phyloP scores from a whole-genome alignment of 2,329 filamentous ascomycete genomes.

The Cladosporium sp. region DNA sequence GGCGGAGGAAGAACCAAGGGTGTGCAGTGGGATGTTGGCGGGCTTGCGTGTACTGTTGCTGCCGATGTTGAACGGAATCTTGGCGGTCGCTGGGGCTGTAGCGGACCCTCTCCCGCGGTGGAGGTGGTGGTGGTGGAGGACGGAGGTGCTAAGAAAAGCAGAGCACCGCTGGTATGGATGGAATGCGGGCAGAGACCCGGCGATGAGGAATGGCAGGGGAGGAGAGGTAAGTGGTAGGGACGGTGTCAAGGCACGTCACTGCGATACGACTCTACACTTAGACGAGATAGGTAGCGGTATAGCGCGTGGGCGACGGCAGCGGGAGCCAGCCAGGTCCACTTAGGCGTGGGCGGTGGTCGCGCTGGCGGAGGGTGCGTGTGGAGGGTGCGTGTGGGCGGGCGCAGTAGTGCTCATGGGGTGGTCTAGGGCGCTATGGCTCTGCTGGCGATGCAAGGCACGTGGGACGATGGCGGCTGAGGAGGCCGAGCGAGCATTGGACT shows the following conservation, averaged over 20 bases:
- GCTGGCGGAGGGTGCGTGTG: background rate
- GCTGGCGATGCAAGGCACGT: constrained; percentile 7
- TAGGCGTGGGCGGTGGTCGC: constrained; percentile 3
- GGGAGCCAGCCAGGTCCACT: background rate
- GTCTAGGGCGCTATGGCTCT: background rate
- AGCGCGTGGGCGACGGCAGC: background rate
- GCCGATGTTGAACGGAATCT: constrained; percentile 61
- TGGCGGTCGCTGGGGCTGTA: constrained; percentile 61
- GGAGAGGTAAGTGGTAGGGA: background rate
- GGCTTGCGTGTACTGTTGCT: constrained; percentile 61
- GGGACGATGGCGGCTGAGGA: background rate
- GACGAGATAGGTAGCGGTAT: background rate
- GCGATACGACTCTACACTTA: background rate
- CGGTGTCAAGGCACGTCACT: constrained; percentile 7
- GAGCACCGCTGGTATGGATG: constrained; percentile 9
- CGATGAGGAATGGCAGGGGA: constrained; percentile 7
- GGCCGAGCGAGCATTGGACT: constrained; percentile 1
- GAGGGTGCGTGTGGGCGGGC: constrained; percentile 8
- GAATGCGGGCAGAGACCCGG: constrained; percentile 10
- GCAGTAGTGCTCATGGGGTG: constrained; percentile 1
- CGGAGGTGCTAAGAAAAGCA: constrained; percentile 10
- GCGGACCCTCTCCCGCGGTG: constrained; percentile 13
- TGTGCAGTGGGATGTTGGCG: constrained; percentile 84
- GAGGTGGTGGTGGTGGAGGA: constrained; percentile 3
- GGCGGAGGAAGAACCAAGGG: constrained; percentile 51